phyloP scores from a whole-genome alignment of 2,329 filamentous ascomycete genomes.

The Anthostomella pinea region DNA sequence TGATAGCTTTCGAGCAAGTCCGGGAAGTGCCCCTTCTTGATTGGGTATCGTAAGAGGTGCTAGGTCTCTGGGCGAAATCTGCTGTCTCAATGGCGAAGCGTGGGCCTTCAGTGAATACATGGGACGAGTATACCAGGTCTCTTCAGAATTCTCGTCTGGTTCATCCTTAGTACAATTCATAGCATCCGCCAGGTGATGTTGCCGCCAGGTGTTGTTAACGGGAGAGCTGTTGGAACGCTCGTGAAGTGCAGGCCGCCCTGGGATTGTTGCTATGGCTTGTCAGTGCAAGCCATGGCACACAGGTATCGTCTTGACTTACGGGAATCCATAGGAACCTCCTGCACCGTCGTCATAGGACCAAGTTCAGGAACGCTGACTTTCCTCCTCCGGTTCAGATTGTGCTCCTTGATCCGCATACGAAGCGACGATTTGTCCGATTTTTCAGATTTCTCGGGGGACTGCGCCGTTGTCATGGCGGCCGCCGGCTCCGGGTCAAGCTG shows the following conservation, averaged over 20 bases:
- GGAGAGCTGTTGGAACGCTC: slow-evolving; percentile 65
- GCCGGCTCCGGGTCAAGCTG: slow-evolving; percentile 50
- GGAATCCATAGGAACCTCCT: slow-evolving; percentile 67
- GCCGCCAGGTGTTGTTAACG: slow-evolving; percentile 47
- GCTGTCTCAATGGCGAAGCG: slow-evolving; percentile 30
- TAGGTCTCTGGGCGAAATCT: slow-evolving; percentile 52
- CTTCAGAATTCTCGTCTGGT: slow-evolving; percentile 12
- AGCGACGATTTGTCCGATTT: slow-evolving; percentile 42
- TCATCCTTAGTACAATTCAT: slow-evolving; percentile 32
- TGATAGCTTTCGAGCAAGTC: slow-evolving; percentile 39
- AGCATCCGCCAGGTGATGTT: slow-evolving; percentile 40
- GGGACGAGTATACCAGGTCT: not conserved
- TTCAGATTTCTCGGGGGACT: slow-evolving; percentile 39
- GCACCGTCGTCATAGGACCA: slow-evolving; percentile 66
- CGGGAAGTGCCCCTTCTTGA: slow-evolving; percentile 30
- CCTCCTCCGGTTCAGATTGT: slow-evolving; percentile 54
- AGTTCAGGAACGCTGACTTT: slow-evolving; percentile 64
- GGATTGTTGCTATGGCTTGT: slow-evolving; percentile 58
- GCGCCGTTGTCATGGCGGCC: slow-evolving; percentile 39
- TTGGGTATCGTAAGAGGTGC: slow-evolving; percentile 56
- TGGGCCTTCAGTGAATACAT: slow-evolving; percentile 7
- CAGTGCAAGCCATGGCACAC: slow-evolving; percentile 14
- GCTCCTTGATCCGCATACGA: slow-evolving; percentile 55
- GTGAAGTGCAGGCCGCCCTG: slow-evolving; percentile 61
- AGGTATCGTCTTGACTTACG: slow-evolving; percentile 48